Evolutionary conservation across 2,329 filamentous ascomycete genomes (phyloP).

Genomic region (Fusarium sublunatum): DNA sequence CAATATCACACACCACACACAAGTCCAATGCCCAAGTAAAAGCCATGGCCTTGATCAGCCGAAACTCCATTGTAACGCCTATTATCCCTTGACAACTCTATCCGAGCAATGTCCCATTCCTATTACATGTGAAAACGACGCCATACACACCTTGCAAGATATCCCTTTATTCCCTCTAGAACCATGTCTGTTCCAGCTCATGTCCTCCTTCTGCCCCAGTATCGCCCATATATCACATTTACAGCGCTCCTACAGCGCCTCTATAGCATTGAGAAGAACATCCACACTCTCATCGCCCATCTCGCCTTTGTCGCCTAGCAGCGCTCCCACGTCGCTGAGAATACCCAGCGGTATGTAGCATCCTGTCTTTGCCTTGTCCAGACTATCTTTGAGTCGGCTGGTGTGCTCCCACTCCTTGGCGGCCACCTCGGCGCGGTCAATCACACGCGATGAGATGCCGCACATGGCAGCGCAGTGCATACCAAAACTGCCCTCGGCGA

Average conservation of each 20-base stretch:
- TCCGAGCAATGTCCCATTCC: constrained; percentile 18
- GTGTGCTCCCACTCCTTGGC: constrained; percentile 97
- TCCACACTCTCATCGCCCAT: constrained; percentile 65
- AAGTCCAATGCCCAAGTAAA: not conserved
- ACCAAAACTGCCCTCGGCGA: constrained; percentile 95
- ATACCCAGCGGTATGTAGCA: constrained; percentile 87
- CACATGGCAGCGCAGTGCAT: constrained; percentile 99
- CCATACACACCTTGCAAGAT: constrained; percentile 29
- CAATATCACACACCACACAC: not conserved
- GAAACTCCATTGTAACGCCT: constrained; percentile 31
- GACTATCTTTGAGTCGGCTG: constrained; percentile 85
- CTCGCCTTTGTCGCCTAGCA: constrained; percentile 70
- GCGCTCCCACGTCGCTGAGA: constrained; percentile 85
- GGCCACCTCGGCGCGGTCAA: constrained; percentile 87
- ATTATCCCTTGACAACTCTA: constrained; percentile 33
- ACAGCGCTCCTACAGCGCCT: constrained; percentile 58
- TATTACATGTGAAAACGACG: constrained; percentile 32
- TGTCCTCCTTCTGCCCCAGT: not conserved
- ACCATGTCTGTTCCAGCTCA: constrained; percentile 1
- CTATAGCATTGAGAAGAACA: constrained; percentile 70
- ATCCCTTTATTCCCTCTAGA: constrained; percentile 9
- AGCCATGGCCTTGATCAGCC: not conserved
- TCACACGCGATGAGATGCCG: constrained; percentile 84
- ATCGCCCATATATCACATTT: constrained; percentile 2
- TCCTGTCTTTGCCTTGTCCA: constrained; percentile 82